phyloP scores from a whole-genome alignment of 495 filamentous ascomycete genomes.

The Aspergillus incahuasiensis region DNA sequence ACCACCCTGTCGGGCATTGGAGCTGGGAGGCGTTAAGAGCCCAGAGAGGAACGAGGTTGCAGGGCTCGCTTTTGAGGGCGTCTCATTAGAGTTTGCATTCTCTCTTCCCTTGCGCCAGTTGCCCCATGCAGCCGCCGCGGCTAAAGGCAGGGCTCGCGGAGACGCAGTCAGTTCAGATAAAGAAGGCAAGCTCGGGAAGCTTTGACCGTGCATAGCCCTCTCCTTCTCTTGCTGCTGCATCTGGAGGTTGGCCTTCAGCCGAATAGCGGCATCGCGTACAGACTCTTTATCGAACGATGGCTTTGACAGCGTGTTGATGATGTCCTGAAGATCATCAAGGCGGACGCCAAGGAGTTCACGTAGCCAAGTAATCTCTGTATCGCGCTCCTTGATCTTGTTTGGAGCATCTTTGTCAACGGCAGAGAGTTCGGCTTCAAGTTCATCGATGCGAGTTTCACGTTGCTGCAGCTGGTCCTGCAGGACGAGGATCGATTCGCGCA shows the following conservation, averaged over 20 bases:
- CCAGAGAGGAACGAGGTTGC: constrained; percentile 60
- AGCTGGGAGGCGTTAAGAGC: constrained; percentile 76
- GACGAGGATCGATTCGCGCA: constrained; percentile 92
- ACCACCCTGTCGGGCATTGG: constrained; percentile 56
- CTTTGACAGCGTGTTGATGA: constrained; percentile 71
- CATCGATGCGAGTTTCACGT: constrained; percentile 82
- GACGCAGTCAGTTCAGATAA: constrained; percentile 65
- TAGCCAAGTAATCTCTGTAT: constrained; percentile 93
- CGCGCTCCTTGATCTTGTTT: constrained; percentile 76
- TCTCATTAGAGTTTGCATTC: constrained; percentile 47
- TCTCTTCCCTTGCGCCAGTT: constrained; percentile 69
- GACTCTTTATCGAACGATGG: constrained; percentile 68
- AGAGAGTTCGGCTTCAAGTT: constrained; percentile 67
- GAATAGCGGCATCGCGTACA: constrained; percentile 85
- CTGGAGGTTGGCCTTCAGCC: constrained; percentile 87
- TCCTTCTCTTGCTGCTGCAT: constrained; percentile 97
- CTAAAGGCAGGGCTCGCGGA: constrained; percentile 74
- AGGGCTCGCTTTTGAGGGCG: constrained; percentile 58
- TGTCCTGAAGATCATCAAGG: constrained; percentile 85
- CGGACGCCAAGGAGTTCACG: constrained; percentile 89
- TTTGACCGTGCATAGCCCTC: constrained; percentile 48
- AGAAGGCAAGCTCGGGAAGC: constrained; percentile 49
- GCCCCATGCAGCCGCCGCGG: constrained; percentile 78
- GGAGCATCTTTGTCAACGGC: constrained; percentile 67
- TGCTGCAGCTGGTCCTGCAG: constrained; percentile 95